Conservation (phyloP, 1,139 yeast genomes). For the Pichia sp. region DNA sequence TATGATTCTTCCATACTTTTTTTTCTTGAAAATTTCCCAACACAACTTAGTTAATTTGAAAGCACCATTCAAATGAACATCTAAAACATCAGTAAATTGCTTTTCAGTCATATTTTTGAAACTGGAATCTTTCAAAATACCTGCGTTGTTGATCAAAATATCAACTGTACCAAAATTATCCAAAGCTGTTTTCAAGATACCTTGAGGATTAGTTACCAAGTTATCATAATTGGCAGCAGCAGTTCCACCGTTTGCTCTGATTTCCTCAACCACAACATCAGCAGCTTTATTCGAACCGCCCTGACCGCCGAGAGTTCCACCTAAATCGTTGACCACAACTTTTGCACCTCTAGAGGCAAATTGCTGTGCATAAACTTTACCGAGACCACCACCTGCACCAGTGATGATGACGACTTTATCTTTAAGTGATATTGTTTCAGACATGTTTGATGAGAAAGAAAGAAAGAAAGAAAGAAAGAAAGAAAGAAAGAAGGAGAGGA, state of each 20-base stretch:
- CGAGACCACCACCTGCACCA: conserved; percentile 98
- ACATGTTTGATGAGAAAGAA: not conserved
- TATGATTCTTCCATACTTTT: conserved; percentile 79
- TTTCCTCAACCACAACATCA: conserved; percentile 83
- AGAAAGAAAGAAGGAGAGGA: too few species aligned
- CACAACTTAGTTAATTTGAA: conserved; percentile 83
- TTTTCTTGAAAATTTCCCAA: conserved; percentile 85
- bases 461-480: not conserved
- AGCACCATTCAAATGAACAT: conserved; percentile 88
- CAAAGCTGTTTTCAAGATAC: conserved; percentile 80
- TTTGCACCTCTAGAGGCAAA: conserved; percentile 89
- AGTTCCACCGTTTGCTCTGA: conserved; percentile 64
- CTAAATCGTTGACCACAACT: conserved; percentile 89
- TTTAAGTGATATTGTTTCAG: conserved; percentile 30
- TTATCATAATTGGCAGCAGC: conserved; percentile 96
- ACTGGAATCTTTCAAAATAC: conserved; percentile 73
- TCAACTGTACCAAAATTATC: conserved; percentile 86
- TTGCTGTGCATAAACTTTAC: conserved; percentile 79
- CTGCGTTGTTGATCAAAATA: conserved; percentile 88
- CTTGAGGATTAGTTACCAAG: conserved; percentile 76
- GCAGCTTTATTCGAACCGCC: conserved; percentile 70
- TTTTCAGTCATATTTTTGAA: conserved; percentile 78
- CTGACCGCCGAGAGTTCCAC: conserved; percentile 68
- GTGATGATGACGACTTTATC: conserved; percentile 87
- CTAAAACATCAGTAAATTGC: conserved; percentile 74